phyloP scores from a whole-genome alignment of 148 eudicot species.

The Chenopodium berlandieri region DNA sequence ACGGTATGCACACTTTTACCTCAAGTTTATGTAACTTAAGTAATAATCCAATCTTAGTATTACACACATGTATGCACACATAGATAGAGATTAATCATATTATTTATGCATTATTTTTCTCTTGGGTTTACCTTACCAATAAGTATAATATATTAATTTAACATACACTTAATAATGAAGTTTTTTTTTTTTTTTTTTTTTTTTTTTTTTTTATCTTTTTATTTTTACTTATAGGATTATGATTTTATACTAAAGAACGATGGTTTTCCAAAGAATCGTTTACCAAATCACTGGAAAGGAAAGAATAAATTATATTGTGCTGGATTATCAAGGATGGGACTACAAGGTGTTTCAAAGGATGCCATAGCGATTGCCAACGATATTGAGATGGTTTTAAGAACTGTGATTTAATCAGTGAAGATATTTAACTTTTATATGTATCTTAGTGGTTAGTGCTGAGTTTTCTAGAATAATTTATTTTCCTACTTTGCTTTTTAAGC shows the following conservation, averaged over 20 bases:
- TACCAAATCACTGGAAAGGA: constrained; percentile 38
- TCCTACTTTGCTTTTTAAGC: no score
- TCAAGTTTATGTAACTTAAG: no score
- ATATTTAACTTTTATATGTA: no score
- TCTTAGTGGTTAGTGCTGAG: no score
- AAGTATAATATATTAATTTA: no score
- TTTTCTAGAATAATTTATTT: no score
- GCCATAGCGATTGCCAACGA: constrained; percentile 34
- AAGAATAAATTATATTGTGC: constrained; percentile 32
- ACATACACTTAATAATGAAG: no score
- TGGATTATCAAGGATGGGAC: constrained; percentile 38
- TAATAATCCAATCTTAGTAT: not conserved
- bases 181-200: not conserved
- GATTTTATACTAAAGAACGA: constrained; percentile 24
- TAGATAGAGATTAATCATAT: no score
- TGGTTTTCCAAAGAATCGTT: constrained; percentile 29
- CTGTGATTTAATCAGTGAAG: not conserved
- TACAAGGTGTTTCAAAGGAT: constrained; percentile 31
- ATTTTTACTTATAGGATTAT: constrained; percentile 20
- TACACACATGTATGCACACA: no score
- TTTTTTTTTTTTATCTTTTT: not conserved
- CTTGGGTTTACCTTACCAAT: no score
- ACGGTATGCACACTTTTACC: constrained; percentile 21
- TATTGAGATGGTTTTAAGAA: constrained; percentile 14
- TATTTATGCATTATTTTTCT: no score